Base-by-base conservation (phyloP, 2,329 filamentous ascomycete species). In the Ceratocystis smalleyi region DNA sequence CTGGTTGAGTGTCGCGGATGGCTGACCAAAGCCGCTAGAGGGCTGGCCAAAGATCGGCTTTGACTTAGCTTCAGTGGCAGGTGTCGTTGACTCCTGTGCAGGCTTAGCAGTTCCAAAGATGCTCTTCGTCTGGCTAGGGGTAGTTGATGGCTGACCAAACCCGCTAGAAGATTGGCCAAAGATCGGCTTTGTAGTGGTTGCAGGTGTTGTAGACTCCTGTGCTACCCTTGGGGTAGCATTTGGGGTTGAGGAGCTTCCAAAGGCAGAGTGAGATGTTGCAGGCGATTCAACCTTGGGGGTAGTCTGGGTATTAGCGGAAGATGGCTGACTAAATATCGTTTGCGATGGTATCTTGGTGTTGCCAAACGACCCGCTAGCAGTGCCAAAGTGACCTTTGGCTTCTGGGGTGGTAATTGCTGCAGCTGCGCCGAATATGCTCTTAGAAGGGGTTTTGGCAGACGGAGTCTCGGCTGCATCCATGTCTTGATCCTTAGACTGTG, bases 401-500 rank as follows among this genome's bases (percentile, higher is more conserved):
- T 64, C 55, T 8, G 61, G 27, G 5, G 70, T 55, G 22, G 55
- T 61, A 7, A 47, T 30, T 1, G 57, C 30, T n/a, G 54, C n/a
- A 5, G 57, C 19, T 12, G 22, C 59, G 10, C 55, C 68, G 17
- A 75, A 72, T 22, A 75, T 69, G 2, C 73, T 70, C 67, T 75
- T 75, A 61, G 73, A 69, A 68, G 76, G 71, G 6, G 74, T 72
- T 12, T 74, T 73, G 69, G 74, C 67, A 35, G 73, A 71, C 8
- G 69, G 69, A 7, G 71, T 67, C 7, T 73, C 75, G 12, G 71
- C 70, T 1, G 72, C 70, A 57, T 77, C 76, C 81, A 83, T 83
- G 59, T 81, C 78, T 65, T 80, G 76, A 32, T 83, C 81, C 69
- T 79, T 80, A 0, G 47, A 59, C 45, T 64, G 17, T 19, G 76